These are phyloP conservation scores for Cladosporium sp. DNA, from an alignment of 2,329 filamentous ascomycete species.

Conservation along the genomic window DNA sequence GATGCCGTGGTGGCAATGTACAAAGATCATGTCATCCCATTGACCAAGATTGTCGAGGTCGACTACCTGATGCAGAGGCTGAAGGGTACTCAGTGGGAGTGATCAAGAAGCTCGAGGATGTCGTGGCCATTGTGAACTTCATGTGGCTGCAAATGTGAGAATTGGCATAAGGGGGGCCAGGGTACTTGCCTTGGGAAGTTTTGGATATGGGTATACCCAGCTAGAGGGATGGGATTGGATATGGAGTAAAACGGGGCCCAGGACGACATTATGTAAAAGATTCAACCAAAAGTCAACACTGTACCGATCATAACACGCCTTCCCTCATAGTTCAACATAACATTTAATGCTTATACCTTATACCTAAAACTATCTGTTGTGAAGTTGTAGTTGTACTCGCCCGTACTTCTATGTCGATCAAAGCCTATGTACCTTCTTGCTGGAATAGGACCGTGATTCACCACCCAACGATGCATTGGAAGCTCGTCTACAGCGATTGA, in stretches of 20 bases:
- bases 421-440: background rate
- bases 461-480: background rate
- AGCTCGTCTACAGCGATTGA: background rate
- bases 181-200: background rate
- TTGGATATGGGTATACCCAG: background rate
- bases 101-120: background rate
- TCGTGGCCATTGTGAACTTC: background rate
- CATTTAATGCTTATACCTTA: background rate
- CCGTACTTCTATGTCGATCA: background rate
- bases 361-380: background rate
- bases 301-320: background rate
- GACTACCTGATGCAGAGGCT: slow-evolving; percentile 97
- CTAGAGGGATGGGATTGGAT: background rate
- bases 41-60: slow-evolving; percentile 98
- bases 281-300: background rate
- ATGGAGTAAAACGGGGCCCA: background rate
- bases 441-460: background rate
- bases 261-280: background rate
- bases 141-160: background rate
- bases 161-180: background rate
- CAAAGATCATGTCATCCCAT: slow-evolving; percentile 85
- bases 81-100: slow-evolving; percentile 56
- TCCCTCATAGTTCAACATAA: background rate
- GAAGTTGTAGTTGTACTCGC: background rate
- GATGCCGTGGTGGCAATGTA: slow-evolving; percentile 92